A percentile compares a stretch with the other conserved stretches of the same genome.
Evolutionary conservation across 495 filamentous ascomycete species (phyloP).

Genomic region (Xylaria scruposa): DNA sequence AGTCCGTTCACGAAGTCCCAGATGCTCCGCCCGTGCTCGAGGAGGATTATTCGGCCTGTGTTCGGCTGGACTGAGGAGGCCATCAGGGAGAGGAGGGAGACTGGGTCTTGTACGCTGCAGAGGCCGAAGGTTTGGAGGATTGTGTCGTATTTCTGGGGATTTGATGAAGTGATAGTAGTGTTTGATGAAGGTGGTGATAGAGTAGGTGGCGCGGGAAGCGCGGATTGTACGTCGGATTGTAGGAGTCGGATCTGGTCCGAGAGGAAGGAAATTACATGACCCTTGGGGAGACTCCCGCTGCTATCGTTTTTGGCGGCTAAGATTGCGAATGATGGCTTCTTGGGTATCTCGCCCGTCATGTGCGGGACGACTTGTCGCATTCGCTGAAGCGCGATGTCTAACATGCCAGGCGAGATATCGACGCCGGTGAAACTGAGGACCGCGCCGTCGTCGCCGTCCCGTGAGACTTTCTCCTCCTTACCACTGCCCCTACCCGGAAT

Average conservation of each 20-base stretch:
- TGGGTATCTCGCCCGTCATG: conserved; percentile 39
- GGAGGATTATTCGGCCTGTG: conserved; percentile 76
- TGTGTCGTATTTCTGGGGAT: conserved; percentile 74
- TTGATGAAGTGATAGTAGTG: background rate
- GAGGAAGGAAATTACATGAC: conserved; percentile 42
- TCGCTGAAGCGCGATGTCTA: conserved; percentile 48
- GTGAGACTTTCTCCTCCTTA: conserved; percentile 15
- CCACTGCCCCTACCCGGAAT: conserved; percentile 3
- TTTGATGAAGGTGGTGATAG: conserved; percentile 17
- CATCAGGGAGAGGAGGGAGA: conserved; percentile 66
- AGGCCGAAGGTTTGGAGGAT: conserved; percentile 92
- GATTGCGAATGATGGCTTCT: conserved; percentile 38
- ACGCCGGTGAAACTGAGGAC: conserved; percentile 54
- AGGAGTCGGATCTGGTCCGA: conserved; percentile 46
- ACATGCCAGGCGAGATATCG: conserved; percentile 53
- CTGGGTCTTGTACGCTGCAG: conserved; percentile 82
- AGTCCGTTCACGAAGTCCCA: conserved; percentile 79
- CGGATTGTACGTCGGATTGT: conserved; percentile 45
- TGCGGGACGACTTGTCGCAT: conserved; percentile 42
- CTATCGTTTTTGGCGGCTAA: conserved; percentile 32
- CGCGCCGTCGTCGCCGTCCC: conserved; percentile 27
- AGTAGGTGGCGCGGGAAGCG: conserved; percentile 36
- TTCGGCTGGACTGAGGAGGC: conserved; percentile 57
- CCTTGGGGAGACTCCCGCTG: background rate
- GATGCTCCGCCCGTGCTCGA: conserved; percentile 88